Evolutionary conservation across 345 rosid species (phyloP), one percentile per base, ranked within the genome.

Genomic region (Alliaria petiolata): DNA sequence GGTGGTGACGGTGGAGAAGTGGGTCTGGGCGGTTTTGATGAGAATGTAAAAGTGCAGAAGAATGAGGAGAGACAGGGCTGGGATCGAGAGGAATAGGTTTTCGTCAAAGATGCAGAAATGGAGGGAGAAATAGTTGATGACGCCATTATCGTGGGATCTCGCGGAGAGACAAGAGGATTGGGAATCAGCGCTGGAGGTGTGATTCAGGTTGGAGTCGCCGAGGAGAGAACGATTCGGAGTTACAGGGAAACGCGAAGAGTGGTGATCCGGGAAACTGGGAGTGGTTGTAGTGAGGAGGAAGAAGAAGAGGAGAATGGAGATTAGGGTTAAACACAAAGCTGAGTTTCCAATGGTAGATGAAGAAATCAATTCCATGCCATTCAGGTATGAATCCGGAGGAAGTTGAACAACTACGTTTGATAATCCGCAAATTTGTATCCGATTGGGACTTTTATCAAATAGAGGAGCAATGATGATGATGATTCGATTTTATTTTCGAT

Each of bases 21-120:
- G 98, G 77, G 92, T 77, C 65, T 89, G 96, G 2, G 98, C 98
- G 20, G 98, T 93, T 76, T 83, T 83, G 85, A 93, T 89, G 83
- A 93, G 98, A 62, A 91, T 74, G 83, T 89, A 87, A 67, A 93
- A 91, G 73, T 87, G 82, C 22, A 93, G 81, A 53, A 93, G 74
- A 69, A 90, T 78, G 76, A 89, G 74, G 13, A 89, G 76, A 7
- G 84, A 83, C 61, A 93, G 83, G 14, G 11, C 7, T 2, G 90
- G 82, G 74, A 93, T 80, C 2, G 98, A 85, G 69, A 87, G 78
- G 73, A 62, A 54, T n/a, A 57, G 40, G 38, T 78, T 86, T 6
- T 50, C 52, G 8, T 78, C 36, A 82, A 91, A 81, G 81, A 82
- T 5, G 72, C 93, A 89, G 65, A 59, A 80, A 66, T 92, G 98